Percentiles rank a stretch among this genome's conserved stretches.
phyloP scores from a whole-genome alignment of 1,139 yeast genomes.

The Scheffersomyces segobiensis region DNA sequence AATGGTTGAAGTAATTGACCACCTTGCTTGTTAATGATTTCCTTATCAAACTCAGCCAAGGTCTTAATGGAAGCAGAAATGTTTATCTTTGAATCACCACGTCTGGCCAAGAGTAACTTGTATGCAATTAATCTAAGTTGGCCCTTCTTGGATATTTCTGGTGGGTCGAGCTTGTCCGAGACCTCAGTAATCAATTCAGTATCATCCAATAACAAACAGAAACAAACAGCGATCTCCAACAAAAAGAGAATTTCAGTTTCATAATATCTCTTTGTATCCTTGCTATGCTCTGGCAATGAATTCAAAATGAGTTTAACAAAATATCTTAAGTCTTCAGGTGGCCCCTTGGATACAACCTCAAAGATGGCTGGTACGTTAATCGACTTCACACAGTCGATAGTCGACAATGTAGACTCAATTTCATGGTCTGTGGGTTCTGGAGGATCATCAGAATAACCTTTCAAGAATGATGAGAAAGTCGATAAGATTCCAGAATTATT shows the following conservation, averaged over 20 bases:
- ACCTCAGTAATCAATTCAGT: conserved; percentile 26
- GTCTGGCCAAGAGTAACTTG: conserved; percentile 42
- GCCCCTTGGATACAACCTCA: conserved; percentile 38
- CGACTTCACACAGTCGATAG: conserved; percentile 77
- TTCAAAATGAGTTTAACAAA: conserved; percentile 26
- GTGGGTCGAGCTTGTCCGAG: conserved; percentile 20
- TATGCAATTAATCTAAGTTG: conserved; percentile 38
- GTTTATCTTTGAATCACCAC: conserved; percentile 17
- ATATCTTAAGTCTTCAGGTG: conserved; percentile 20
- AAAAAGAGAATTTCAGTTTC: conserved; percentile 59
- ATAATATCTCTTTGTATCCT: conserved; percentile 44
- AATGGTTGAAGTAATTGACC: conserved; percentile 54
- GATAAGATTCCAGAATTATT: conserved; percentile 79
- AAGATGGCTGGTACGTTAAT: conserved; percentile 58
- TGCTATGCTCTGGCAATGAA: conserved; percentile 30
- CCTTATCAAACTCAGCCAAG: conserved; percentile 35
- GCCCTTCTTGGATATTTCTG: conserved; percentile 30
- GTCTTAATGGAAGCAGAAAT: conserved; percentile 22
- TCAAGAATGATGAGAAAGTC: conserved; percentile 86
- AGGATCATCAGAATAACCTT: conserved; percentile 82
- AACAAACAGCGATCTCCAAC: conserved; percentile 55
- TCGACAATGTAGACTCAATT: conserved; percentile 78
- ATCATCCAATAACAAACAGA: conserved; percentile 47
- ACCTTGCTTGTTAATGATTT: conserved; percentile 46
- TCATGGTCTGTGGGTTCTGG: conserved; percentile 93